A percentile compares a stretch with the other conserved stretches of the same genome.
Conservation (phyloP, 495 filamentous ascomycete genomes). For the Neurospora tetrasperma region DNA sequence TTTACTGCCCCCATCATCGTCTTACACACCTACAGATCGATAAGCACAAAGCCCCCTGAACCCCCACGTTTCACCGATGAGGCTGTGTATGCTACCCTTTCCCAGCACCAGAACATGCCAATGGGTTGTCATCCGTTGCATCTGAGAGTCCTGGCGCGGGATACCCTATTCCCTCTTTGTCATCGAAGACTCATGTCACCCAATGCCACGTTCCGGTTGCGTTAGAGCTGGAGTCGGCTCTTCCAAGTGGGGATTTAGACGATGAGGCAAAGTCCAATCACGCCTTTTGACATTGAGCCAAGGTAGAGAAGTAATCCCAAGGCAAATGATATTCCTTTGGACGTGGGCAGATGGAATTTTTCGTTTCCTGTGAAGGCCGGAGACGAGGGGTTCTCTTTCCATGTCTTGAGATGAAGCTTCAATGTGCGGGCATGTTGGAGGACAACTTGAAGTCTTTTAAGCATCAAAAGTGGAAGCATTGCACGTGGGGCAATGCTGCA, state of each 20-base stretch:
- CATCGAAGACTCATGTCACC: not conserved
- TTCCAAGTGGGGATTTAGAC: not conserved
- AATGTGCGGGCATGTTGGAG: not conserved
- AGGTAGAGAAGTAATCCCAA: not conserved
- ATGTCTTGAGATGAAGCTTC: not conserved
- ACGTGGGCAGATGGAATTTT: not conserved
- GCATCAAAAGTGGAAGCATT: not conserved
- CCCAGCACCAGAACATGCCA: not conserved
- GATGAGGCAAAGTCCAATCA: not conserved
- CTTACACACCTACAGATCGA: not conserved
- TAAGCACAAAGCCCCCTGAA: not conserved
- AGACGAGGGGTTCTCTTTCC: not conserved
- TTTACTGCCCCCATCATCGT: not conserved
- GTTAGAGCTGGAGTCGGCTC: not conserved
- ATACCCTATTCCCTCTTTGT: not conserved
- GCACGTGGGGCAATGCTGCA: not conserved
- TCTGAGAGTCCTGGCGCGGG: constrained; percentile 1
- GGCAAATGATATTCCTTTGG: not conserved
- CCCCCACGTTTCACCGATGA: not conserved
- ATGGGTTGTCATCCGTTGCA: not conserved
- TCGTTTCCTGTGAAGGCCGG: not conserved
- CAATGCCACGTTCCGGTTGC: not conserved
- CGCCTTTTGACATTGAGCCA: not conserved
- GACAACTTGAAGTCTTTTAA: not conserved
- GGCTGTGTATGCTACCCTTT: not conserved